These are phyloP conservation scores for Crithidia mellificae DNA, from an alignment of 208 protist species.

Conservation along the genomic window DNA sequence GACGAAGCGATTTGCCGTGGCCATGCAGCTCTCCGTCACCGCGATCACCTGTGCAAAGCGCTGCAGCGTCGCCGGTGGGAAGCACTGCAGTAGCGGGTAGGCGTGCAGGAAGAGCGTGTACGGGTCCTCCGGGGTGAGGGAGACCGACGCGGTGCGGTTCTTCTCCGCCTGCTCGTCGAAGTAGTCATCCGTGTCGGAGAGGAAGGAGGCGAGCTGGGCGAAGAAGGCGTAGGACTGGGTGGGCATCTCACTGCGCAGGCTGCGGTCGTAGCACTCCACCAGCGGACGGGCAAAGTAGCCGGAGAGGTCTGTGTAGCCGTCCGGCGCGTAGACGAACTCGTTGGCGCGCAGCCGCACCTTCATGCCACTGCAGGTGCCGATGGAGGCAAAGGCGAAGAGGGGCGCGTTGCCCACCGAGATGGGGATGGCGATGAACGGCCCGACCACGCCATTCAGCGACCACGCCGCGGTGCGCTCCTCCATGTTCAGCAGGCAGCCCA, in stretches of 20 bases:
- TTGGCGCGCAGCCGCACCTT: constrained; percentile 59
- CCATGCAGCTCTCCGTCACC: constrained; percentile 89
- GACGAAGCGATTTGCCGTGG: constrained; percentile 82
- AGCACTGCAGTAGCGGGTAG: constrained; percentile 57
- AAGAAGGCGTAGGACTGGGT: constrained; percentile 73
- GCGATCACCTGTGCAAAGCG: constrained; percentile 67
- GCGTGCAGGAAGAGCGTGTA: constrained; percentile 38
- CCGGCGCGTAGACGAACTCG: constrained; percentile 84
- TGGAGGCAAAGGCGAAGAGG: constrained; percentile 85
- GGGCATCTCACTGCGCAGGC: constrained; percentile 48
- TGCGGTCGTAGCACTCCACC: constrained; percentile 45
- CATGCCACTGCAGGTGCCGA: constrained; percentile 80
- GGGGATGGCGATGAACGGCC: constrained; percentile 78
- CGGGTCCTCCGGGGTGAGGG: constrained; percentile 28
- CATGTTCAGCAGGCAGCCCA: constrained; percentile 89
- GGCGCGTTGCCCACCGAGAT: constrained; percentile 43
- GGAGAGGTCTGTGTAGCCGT: constrained; percentile 82
- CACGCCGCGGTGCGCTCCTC: constrained; percentile 71
- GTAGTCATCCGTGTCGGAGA: constrained; percentile 76
- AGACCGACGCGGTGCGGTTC: constrained; percentile 27
- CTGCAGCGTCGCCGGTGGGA: constrained; percentile 40
- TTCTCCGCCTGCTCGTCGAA: constrained; percentile 22
- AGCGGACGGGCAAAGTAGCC: constrained; percentile 61
- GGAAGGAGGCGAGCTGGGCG: constrained; percentile 76
- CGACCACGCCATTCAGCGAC: constrained; percentile 82